Percentiles rank a stretch among this genome's conserved stretches.
These are phyloP conservation scores for Penicillium sp. DNA, from an alignment of 2,329 filamentous ascomycete species.

Conservation along the genomic window DNA sequence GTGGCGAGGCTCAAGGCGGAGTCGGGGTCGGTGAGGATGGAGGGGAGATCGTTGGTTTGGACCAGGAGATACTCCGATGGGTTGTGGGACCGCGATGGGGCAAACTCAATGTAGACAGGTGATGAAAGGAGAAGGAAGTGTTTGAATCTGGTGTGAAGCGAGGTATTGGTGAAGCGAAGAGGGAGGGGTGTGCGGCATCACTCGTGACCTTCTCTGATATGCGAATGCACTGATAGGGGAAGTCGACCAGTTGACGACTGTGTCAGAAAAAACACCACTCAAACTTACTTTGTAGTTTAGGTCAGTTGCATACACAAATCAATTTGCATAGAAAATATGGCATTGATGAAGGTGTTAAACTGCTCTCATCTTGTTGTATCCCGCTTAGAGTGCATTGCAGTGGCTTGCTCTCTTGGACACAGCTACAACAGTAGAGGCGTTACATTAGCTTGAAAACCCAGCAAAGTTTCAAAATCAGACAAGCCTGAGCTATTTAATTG, in stretches of 20 bases:
- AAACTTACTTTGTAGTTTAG: not conserved
- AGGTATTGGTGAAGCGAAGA: not conserved
- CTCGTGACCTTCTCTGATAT: conserved; percentile 3
- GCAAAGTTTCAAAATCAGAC: no score
- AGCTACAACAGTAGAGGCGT: no score
- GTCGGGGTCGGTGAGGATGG: conserved; percentile 29
- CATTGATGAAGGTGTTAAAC: no score
- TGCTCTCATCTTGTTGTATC: no score
- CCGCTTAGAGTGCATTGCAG: no score
- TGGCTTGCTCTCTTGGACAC: no score
- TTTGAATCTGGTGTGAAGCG: not conserved
- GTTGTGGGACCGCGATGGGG: not conserved
- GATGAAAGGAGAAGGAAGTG: not conserved
- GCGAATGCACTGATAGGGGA: conserved; percentile 6
- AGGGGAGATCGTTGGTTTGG: not conserved
- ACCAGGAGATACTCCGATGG: conserved; percentile 5
- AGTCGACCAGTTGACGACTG: not conserved
- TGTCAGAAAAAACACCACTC: not conserved
- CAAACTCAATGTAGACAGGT: not conserved
- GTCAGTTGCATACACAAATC: not conserved
- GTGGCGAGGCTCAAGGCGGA: conserved; percentile 34
- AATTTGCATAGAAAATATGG: no score
- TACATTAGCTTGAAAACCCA: no score
- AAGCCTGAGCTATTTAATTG: no score
- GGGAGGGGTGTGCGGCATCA: not conserved